phyloP scores from a whole-genome alignment of 2,329 filamentous ascomycete species.

The Exophiala mesophila region DNA sequence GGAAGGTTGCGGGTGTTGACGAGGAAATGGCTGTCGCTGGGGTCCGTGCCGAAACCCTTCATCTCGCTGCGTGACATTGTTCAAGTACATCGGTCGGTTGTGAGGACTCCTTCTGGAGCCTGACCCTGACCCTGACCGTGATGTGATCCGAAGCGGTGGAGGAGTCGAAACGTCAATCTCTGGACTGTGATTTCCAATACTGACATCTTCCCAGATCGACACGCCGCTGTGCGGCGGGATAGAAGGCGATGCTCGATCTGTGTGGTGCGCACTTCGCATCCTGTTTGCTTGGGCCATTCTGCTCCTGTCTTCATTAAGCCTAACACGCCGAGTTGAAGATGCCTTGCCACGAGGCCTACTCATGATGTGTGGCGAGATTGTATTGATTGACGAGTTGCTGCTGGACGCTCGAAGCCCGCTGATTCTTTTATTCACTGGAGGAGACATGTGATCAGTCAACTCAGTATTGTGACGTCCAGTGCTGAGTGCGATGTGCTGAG shows the following conservation, averaged over 20 bases:
- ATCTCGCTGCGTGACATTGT: background rate
- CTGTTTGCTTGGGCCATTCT: background rate
- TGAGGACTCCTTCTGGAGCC: background rate
- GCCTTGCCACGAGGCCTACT: constrained; percentile 18
- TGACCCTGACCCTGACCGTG: no score
- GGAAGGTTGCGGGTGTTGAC: background rate
- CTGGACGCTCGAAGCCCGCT: constrained; percentile 10
- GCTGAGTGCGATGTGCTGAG: background rate
- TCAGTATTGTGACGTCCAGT: background rate
- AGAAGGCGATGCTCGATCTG: constrained; percentile 12
- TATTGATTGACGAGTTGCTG: constrained; percentile 9
- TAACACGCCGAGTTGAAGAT: no score
- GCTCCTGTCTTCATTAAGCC: no score
- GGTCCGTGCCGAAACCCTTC: background rate
- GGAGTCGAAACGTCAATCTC: constrained; percentile 3
- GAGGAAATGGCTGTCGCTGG: background rate
- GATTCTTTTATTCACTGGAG: constrained; percentile 11
- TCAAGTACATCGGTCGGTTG: background rate
- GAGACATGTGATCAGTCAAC: background rate
- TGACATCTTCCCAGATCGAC: constrained; percentile 39
- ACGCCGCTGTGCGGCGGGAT: constrained; percentile 21
- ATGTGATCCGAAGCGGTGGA: background rate
- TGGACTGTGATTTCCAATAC: constrained; percentile 19
- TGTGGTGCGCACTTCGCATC: background rate
- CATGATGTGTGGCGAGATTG: constrained; percentile 8